Conservation (phyloP, 805 yeast species). For the Debaryomyces tyrocola region DNA sequence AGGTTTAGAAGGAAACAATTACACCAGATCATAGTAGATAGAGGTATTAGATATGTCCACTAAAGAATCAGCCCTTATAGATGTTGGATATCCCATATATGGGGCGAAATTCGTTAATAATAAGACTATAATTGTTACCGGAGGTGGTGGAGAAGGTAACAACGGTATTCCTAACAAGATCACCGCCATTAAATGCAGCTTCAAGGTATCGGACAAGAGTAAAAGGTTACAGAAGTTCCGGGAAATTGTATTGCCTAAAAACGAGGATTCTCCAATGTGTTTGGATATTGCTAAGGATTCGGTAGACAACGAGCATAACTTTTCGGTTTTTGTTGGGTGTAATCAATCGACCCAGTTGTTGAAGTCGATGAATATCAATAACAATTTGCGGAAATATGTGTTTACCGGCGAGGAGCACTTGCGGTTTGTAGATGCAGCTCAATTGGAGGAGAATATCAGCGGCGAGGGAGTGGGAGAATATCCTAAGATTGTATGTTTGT, state of each 20-base stretch:
- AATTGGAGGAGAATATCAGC: conserved; percentile 47
- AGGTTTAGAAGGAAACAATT: not conserved
- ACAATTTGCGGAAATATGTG: conserved; percentile 68
- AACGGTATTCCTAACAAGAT: conserved; percentile 86
- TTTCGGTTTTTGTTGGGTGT: conserved; percentile 67
- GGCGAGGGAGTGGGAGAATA: conserved; percentile 48
- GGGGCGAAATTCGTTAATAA: conserved; percentile 71
- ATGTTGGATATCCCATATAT: conserved; percentile 74
- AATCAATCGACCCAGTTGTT: conserved; percentile 66
- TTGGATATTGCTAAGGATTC: conserved; percentile 49
- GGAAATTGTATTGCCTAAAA: conserved; percentile 57
- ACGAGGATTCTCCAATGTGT: conserved; percentile 89
- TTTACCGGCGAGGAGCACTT: conserved; percentile 58
- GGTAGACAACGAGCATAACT: conserved; percentile 28
- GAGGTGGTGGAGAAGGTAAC: conserved; percentile 96
- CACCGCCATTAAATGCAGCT: conserved; percentile 61
- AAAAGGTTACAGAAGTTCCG: conserved; percentile 55
- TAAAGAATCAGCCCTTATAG: conserved; percentile 35
- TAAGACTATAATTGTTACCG: conserved; percentile 66
- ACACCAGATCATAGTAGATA: not conserved
- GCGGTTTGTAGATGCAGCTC: conserved; percentile 59
- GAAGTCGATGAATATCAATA: conserved; percentile 56
- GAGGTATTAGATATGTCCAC: conserved; percentile 22
- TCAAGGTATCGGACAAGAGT: conserved; percentile 44
- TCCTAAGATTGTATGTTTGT: conserved; percentile 59